These are phyloP conservation scores for Entelexis sorbosivorans DNA, from an alignment of 1,139 yeast species.

Conservation along the genomic window DNA sequence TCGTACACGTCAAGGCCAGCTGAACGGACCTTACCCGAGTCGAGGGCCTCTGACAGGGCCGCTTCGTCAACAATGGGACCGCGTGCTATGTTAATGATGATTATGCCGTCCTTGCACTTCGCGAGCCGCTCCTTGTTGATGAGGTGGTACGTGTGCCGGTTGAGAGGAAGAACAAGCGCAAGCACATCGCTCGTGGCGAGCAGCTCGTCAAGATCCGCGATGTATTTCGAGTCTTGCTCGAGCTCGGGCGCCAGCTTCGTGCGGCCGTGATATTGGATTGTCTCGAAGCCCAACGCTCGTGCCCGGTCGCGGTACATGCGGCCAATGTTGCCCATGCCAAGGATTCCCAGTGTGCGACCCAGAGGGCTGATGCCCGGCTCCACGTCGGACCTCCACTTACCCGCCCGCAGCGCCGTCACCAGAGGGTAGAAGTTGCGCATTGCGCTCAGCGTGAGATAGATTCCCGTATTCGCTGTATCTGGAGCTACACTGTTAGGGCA, in stretches of 20 bases:
- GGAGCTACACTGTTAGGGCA: slow-evolving; percentile 63
- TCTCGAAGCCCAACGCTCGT: slow-evolving; percentile 52
- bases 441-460: slow-evolving; percentile 53
- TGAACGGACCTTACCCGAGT: slow-evolving; percentile 53
- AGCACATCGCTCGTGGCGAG: slow-evolving; percentile 46
- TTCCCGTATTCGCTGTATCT: slow-evolving; percentile 76
- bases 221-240: slow-evolving; percentile 45
- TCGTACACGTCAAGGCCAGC: slow-evolving; percentile 79
- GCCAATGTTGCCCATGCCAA: slow-evolving; percentile 75
- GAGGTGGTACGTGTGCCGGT: slow-evolving; percentile 46
- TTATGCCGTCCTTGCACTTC: slow-evolving; percentile 57
- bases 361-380: slow-evolving; percentile 50
- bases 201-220: slow-evolving; percentile 45
- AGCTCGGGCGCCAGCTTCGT: slow-evolving; percentile 41
- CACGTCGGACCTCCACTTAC: slow-evolving; percentile 45
- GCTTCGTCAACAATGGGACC: slow-evolving; percentile 63
- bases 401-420: slow-evolving; percentile 40
- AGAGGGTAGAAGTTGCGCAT: slow-evolving; percentile 51
- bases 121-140: slow-evolving; percentile 42
- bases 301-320: slow-evolving; percentile 53
- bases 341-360: slow-evolving; percentile 51
- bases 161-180: slow-evolving; percentile 54
- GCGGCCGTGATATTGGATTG: slow-evolving; percentile 53
- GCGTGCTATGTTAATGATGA: slow-evolving; percentile 54
- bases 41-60: slow-evolving; percentile 57